Base-by-base conservation (phyloP, 768 basidiomycete genomes). In the Boletales sp. region DNA sequence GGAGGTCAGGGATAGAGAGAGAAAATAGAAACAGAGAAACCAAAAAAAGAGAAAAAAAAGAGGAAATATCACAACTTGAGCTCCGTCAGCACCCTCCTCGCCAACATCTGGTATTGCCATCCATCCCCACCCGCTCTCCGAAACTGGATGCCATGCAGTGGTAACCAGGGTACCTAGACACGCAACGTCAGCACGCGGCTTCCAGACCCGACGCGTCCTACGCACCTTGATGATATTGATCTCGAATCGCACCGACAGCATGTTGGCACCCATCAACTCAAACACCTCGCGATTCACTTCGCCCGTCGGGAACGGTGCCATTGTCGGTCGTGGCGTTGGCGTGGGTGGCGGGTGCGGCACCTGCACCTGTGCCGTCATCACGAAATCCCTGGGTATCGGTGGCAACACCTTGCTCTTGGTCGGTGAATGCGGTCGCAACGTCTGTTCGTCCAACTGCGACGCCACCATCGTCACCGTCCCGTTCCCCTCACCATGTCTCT, bases 71-170 rank as follows among this genome's bases (percentile, higher is more conserved):
- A 92, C 75, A 93, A 71, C 70, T 92, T 92, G 65, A 93, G 77
- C 67, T 93, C 90, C 35, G 90, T 93, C 58, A 93, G 70, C 36
- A 93, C 90, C 51, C 90, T 78, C 57, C 90, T 78, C 19, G 90
- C 94, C 36, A 98, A 79, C 90, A 93, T 93, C 66, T 94, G 92
- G 69, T 98, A 97, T 69, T 97, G 93, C 94, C 94, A 97, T 0
- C 87, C 90, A 57, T 95, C 90, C 2, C 94, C 94, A 24, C 88
- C 81, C 1, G 85, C 80, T 53, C 95, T 78, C 42, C 95, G 83
- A 73, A 97, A 98, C 63, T 98, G 95, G 40, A 98, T 87, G 3
- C 95, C 94, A 68, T 97, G 90, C 17, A 98, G 70, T 3, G 93
- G 92, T 43, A 97, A 72, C 84, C 86, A 91, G 40, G 93, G 93